Evolutionary conservation across 495 filamentous ascomycete species (phyloP), one percentile per base, ranked within the genome.

Genomic region (Talaromyces adpressus): DNA sequence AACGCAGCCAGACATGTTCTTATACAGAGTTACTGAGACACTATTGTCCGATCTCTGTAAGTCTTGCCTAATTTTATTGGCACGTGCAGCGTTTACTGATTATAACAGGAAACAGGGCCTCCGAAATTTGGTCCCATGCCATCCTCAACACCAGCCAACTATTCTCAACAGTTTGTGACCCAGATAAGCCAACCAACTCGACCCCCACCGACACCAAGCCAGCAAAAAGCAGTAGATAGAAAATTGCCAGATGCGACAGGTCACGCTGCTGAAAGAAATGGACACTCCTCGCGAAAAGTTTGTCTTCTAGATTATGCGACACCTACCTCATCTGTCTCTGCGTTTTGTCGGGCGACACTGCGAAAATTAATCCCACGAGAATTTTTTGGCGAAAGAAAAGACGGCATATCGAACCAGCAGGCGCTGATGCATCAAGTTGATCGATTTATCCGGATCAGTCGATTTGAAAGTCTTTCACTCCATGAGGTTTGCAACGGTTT

Each of bases 291-390:
- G 27, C 71, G 63, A 49, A 72, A 75, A 25, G 2, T 64, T 41
- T 75, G 71, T 59, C 78, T 96, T 32, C 84, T 86, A 18, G 88
- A 90, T 39, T 79, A 91, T 64, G 90, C 92, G 3, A 92, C 87
- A 6, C 83, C 91, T 2, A 63, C 77, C 4, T 77, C 89, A 0
- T 80, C 84, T 22, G 86, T 97, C 11, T 96, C 94, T 5, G 90
- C 93, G 3, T 98, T 96, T 69, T 96, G 92, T 69, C 87, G 89
- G 60, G 87, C 91, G 7, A 86, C 89, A 3, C 67, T 97, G 5
- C 77, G 76, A 11, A 89, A 83, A 49, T 73, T 97, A n/a, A 82
- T 98, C 32, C 93, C 94, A 1, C 73, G 76, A 9, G 84, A 77
- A 9, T 91, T 96, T 62, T 96, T 89, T 83, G 94, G 93, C 1